These are phyloP conservation scores for Naganishia kalamii DNA, from an alignment of 768 basidiomycete genomes.

Conservation along the genomic window DNA sequence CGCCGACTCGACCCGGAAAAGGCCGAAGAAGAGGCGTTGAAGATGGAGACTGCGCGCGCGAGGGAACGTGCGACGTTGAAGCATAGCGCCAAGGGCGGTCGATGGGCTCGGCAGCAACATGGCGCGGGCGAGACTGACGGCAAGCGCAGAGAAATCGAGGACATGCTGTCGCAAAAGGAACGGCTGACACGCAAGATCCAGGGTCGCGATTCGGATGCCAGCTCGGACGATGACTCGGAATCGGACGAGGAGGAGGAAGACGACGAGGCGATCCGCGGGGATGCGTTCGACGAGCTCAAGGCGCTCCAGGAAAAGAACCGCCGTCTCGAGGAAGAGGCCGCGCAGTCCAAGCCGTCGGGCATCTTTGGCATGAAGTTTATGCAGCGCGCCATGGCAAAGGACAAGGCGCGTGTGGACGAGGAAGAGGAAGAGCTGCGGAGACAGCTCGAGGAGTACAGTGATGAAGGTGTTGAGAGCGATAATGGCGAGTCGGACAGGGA, in stretches of 20 bases:
- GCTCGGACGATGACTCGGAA: conserved; percentile 51
- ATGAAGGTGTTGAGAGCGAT: conserved; percentile 36
- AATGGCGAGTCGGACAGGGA: conserved; percentile 35
- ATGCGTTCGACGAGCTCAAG: conserved; percentile 72
- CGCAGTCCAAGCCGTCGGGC: conserved; percentile 55
- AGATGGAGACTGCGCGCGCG: conserved; percentile 71
- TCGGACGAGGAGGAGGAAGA: conserved; percentile 50
- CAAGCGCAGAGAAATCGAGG: conserved; percentile 63
- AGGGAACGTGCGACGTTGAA: conserved; percentile 80
- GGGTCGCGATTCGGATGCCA: conserved; percentile 51
- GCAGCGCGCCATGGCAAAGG: conserved; percentile 77
- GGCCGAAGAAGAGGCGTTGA: conserved; percentile 55
- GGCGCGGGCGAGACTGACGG: conserved; percentile 56
- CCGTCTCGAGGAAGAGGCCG: conserved; percentile 38
- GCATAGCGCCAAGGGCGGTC: conserved; percentile 70
- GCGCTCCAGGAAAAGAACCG: conserved; percentile 50
- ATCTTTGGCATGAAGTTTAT: conserved; percentile 98
- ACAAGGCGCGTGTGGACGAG: conserved; percentile 55
- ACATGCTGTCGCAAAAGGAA: conserved; percentile 80
- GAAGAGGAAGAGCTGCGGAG: conserved; percentile 66
- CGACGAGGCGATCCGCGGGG: conserved; percentile 56
- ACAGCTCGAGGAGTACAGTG: conserved; percentile 57
- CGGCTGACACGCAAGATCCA: conserved; percentile 68
- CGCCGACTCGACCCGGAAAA: conserved; percentile 55
- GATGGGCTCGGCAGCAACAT: conserved; percentile 49